phyloP scores from a whole-genome alignment of 208 protist genomes.

The Leishmania major region DNA sequence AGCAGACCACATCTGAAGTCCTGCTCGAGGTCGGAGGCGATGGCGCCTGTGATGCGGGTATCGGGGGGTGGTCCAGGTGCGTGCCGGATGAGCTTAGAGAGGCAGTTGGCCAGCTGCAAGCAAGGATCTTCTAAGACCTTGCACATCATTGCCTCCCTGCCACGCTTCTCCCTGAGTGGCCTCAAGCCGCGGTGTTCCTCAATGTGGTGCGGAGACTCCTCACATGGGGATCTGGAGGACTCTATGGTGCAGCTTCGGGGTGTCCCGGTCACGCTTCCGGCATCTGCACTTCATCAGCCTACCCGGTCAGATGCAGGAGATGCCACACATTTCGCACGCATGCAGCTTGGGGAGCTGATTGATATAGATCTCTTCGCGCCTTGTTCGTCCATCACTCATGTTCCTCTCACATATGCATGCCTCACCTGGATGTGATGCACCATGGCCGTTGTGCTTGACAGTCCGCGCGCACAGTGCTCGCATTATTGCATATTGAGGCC shows the following conservation, averaged over 20 bases:
- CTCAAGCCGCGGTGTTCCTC: not conserved
- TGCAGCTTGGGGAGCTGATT: not conserved
- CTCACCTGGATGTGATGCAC: not conserved
- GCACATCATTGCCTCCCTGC: not conserved
- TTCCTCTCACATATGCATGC: not conserved
- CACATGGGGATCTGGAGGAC: not conserved
- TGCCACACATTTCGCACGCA: not conserved
- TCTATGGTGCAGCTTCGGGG: not conserved
- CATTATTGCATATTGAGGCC: not conserved
- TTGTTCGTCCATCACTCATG: not conserved
- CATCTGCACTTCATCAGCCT: not conserved
- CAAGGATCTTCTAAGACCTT: not conserved
- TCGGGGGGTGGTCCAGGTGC: not conserved
- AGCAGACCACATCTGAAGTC: not conserved
- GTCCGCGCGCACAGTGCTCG: too few species aligned
- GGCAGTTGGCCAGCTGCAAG: not conserved
- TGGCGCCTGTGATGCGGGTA: not conserved
- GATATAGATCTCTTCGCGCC: not conserved
- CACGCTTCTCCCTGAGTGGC: not conserved
- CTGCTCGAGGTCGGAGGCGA: not conserved
- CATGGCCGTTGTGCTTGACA: not conserved
- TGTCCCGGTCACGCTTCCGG: not conserved
- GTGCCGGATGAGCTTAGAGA: not conserved
- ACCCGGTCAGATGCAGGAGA: not conserved
- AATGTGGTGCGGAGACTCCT: not conserved